Base-by-base conservation (phyloP, 805 yeast species). In the Ogataea saltuana region DNA sequence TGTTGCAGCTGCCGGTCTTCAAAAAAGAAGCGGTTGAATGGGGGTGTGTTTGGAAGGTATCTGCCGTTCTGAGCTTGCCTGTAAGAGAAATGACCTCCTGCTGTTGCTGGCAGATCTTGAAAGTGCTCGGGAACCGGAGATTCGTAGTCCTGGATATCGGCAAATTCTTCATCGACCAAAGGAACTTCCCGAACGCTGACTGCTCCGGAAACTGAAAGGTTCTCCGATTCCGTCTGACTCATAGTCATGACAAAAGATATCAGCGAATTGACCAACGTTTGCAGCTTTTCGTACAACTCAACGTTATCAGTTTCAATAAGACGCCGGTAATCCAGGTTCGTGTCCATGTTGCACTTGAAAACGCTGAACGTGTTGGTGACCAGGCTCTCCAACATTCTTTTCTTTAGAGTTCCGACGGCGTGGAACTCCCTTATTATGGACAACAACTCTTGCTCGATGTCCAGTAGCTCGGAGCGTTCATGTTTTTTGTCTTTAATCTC, bases 241-340 rank as follows among this genome's bases (percentile, higher is more conserved):
- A 46, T 30, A 23, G 54, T 49, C 58, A 66, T 60, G 11, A 67
- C 56, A 38, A 66, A 45, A 7, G 63, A 55, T 5, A 70, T 62
- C 33, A 67, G 41, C 0, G 67, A 44, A 26, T 58, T 53, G 3
- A 69, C 62, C 25, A 65, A 42, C 11, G 42, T 53, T 42, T 69
- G 72, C 53, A 68, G 59, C 40, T 53, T 55, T n/a, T 61, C 50
- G 36, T 58, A 61, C 3, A 66, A 37, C 6, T 49, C 50, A 4
- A 56, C 34, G 10, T 62, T 51, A 1, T 64, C 56, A 3, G 46
- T 29, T n/a, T 48, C 51, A 18, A 49, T 41, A 13, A 50, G 41
- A 13, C 43, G 39, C 21, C 15, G n/a, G 18, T 18, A 15, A 12
- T 23, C 34, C 7, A 23, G 12, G 13, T 35, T 20, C 22, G 13